phyloP scores from a whole-genome alignment of 2,329 filamentous ascomycete genomes.

The Pezicula neosporulosa region DNA sequence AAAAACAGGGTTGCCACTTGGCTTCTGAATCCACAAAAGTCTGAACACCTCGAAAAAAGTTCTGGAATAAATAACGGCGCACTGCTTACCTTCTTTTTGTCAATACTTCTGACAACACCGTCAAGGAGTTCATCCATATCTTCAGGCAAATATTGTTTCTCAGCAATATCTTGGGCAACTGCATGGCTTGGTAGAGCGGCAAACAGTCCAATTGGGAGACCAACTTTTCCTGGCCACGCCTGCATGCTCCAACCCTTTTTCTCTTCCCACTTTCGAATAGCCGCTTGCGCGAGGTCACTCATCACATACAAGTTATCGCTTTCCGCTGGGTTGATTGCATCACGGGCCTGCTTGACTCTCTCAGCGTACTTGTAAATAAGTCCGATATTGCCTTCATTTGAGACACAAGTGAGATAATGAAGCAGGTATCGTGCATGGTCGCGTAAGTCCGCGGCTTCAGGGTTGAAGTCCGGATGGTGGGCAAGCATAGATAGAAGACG shows the following conservation, averaged over 20 bases:
- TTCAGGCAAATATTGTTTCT: conserved; percentile 80
- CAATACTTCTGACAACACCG: conserved; percentile 60
- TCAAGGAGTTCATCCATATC: conserved; percentile 66
- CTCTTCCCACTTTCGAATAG: conserved; percentile 84
- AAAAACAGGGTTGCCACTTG: no score
- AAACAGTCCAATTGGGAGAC: conserved; percentile 78
- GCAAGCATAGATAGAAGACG: conserved; percentile 84
- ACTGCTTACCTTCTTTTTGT: conserved; percentile 54
- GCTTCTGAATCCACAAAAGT: no score
- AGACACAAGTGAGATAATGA: conserved; percentile 81
- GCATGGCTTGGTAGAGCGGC: conserved; percentile 70
- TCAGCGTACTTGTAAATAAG: conserved; percentile 91
- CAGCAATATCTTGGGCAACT: conserved; percentile 78
- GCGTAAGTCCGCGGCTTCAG: conserved; percentile 62
- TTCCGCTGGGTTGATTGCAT: conserved; percentile 65
- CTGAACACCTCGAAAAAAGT: background rate
- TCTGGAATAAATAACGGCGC: conserved; percentile 8
- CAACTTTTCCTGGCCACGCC: conserved; percentile 76
- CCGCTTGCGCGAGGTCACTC: conserved; percentile 79
- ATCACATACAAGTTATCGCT: conserved; percentile 80
- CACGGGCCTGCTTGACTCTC: conserved; percentile 83
- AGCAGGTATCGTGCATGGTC: conserved; percentile 87
- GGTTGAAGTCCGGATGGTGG: conserved; percentile 86
- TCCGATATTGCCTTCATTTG: conserved; percentile 81
- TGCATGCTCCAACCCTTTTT: conserved; percentile 82